These are phyloP conservation scores for Phaeosphaeria sp. DNA, from an alignment of 2,329 filamentous ascomycete genomes.

Conservation along the genomic window DNA sequence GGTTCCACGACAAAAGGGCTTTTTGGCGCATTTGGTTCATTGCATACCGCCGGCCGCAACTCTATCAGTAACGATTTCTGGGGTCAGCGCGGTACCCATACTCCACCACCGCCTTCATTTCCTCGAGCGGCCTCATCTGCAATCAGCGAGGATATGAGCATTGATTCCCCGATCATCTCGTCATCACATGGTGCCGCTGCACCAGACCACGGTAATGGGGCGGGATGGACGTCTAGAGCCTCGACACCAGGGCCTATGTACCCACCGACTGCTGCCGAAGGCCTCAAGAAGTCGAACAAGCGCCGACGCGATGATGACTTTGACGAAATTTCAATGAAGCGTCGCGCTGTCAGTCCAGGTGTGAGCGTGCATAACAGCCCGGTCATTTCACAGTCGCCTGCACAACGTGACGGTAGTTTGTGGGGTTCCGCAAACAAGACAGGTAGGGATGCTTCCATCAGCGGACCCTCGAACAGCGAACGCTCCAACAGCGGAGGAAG, in stretches of 20 bases:
- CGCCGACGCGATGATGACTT: constrained; percentile 91
- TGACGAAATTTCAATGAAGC: constrained; percentile 86
- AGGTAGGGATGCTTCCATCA: constrained; percentile 61
- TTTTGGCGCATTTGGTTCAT: constrained; percentile 75
- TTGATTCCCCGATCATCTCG: constrained; percentile 68
- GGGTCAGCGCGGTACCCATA: constrained; percentile 68
- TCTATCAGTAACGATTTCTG: constrained; percentile 77
- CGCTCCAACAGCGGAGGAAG: constrained; percentile 57
- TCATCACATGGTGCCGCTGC: constrained; percentile 23
- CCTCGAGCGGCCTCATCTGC: constrained; percentile 61
- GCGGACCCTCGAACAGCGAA: constrained; percentile 59
- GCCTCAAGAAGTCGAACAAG: constrained; percentile 61
- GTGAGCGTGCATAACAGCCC: constrained; percentile 92
- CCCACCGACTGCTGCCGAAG: constrained; percentile 49
- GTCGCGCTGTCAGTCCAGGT: constrained; percentile 87
- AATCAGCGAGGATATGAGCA: constrained; percentile 71
- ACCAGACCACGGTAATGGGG: constrained; percentile 26
- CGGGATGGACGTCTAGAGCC: constrained; percentile 39
- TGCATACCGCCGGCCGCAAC: constrained; percentile 74
- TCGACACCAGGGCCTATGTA: constrained; percentile 47
- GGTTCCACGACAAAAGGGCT: constrained; percentile 49
- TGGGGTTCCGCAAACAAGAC: constrained; percentile 76
- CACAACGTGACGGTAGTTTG: constrained; percentile 71
- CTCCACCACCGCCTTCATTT: constrained; percentile 64
- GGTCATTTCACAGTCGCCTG: constrained; percentile 78